Evolutionary conservation across 495 filamentous ascomycete genomes (phyloP), one percentile per base, ranked within the genome.

Genomic region (Apodospora peruviana): DNA sequence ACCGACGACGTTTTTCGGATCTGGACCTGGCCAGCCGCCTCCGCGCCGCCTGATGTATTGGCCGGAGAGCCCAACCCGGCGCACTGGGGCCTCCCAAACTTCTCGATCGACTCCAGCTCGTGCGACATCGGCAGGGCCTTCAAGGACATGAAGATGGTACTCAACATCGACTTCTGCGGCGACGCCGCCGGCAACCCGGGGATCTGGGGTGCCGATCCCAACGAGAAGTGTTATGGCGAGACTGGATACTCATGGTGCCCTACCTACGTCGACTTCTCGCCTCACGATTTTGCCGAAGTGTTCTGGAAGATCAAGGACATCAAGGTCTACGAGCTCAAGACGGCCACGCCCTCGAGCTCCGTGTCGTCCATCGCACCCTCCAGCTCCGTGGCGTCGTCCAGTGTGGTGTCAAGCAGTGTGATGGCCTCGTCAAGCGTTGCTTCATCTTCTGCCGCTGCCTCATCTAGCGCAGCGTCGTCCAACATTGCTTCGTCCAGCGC

Each of bases 31-130:
- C 58, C 83, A 9, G 78, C 79, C 19, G 46, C 50, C 10, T 50
- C 55, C 1, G 79, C 84, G 34, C 71, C 71, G 18, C 3, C 19
- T 0, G 61, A 70, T 40, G 48, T 74, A 23, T 78, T 78, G 5
- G 56, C 54, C 3, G 81, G 83, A 20, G 71, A 62, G 0, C 91
- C 91, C 3, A 71, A 86, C 47, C 77, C 82, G 1, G 51, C 62
- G 9, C 52, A 47, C 4, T 96, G 88, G 74, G 87, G 86, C 16
- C 72, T 58, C 2, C 87, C 91, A 1, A 73, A 71, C 48, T 85
- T 82, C 14, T 64, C 79, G 52, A 55, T 81, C 21, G 27, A 29
- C 38, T 54, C 53, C 52, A 47, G 46, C 44, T 55, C 45, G 9
- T 81, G 77, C 56, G 54, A 75, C 35, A 66, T 78, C 47, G 61